Evolutionary conservation across 352 stramenopile genomes (phyloP).

Genomic region (Phytophthora foliorum): DNA sequence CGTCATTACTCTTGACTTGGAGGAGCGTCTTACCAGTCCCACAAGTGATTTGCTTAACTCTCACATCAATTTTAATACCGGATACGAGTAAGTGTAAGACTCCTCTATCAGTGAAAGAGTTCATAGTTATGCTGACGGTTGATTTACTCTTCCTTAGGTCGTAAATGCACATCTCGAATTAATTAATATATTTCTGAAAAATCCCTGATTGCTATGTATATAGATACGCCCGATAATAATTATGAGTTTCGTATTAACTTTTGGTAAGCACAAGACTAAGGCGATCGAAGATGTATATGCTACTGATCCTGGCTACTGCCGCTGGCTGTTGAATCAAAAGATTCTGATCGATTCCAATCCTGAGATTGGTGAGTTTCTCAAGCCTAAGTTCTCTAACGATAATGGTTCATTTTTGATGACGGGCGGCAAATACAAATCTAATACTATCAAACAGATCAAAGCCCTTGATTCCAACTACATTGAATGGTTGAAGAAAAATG

Average conservation of each 20-base stretch:
- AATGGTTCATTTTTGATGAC: constrained; percentile 8
- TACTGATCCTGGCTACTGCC: constrained; percentile 14
- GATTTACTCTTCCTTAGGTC: neutral
- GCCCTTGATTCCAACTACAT: constrained; percentile 4
- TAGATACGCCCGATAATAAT: constrained; percentile 6
- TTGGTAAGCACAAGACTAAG: constrained; percentile 11
- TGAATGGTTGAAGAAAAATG: constrained; percentile 11
- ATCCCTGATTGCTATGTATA: neutral
- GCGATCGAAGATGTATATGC: constrained; percentile 17
- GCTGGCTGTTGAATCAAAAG: constrained; percentile 22
- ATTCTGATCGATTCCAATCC: constrained; percentile 3
- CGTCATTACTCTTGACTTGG: neutral
- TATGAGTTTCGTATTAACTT: constrained; percentile 20
- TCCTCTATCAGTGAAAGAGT: neutral
- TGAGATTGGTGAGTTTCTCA: constrained; percentile 6
- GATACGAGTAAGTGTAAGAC: neutral
- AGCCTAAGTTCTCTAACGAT: constrained; percentile 2
- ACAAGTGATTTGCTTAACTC: neutral
- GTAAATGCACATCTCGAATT: neutral
- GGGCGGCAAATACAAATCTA: neutral
- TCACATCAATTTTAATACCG: neutral
- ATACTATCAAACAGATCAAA: constrained; percentile 12
- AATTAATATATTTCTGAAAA: neutral
- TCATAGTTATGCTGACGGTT: neutral
- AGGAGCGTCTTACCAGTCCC: neutral